Evolutionary conservation across 2,329 filamentous ascomycete genomes (phyloP).

Genomic region (Aspergillus udagawae): DNA sequence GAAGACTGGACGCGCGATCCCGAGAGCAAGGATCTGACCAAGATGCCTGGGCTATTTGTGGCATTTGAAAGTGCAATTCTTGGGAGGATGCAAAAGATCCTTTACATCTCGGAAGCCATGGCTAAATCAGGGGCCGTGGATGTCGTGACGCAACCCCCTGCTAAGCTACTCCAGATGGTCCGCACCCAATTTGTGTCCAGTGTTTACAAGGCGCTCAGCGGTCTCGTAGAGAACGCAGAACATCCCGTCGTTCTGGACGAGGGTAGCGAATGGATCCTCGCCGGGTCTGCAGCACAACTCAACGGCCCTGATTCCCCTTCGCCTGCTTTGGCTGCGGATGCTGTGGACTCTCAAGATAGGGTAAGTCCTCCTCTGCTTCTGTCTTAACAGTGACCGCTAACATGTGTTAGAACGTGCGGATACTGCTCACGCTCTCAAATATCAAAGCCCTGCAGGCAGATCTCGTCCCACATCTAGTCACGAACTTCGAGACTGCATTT

Average conservation of each 20-base stretch:
- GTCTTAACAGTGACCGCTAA: slow-evolving; percentile 9
- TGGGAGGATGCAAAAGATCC: slow-evolving; percentile 85
- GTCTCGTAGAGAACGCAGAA: slow-evolving; percentile 96
- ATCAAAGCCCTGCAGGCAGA: slow-evolving; percentile 77
- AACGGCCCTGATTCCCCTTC: slow-evolving; percentile 31
- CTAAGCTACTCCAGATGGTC: slow-evolving; percentile 86
- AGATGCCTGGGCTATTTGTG: slow-evolving; percentile 82
- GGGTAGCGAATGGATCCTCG: slow-evolving; percentile 50
- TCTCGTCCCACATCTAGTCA: slow-evolving; percentile 81
- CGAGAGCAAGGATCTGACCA: slow-evolving; percentile 81
- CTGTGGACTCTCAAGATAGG: slow-evolving; percentile 51
- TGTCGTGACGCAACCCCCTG: slow-evolving; percentile 78
- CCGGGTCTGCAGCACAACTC: slow-evolving; percentile 31
- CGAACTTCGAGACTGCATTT: slow-evolving; percentile 90
- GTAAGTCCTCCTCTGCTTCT: slow-evolving; percentile 34
- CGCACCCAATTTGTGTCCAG: slow-evolving; percentile 89
- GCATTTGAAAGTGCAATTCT: slow-evolving; percentile 81
- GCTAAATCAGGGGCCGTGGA: slow-evolving; percentile 67
- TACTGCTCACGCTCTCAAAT: slow-evolving; percentile 91
- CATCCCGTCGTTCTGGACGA: slow-evolving; percentile 61
- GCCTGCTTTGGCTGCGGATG: slow-evolving; percentile 44
- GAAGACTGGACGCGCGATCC: slow-evolving; percentile 88
- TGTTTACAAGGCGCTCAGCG: slow-evolving; percentile 87
- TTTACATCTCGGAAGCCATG: slow-evolving; percentile 86
- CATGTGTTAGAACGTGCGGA: slow-evolving; percentile 70